Conservation (phyloP, 441 rosid species). For the Erodium moschatum region DNA sequence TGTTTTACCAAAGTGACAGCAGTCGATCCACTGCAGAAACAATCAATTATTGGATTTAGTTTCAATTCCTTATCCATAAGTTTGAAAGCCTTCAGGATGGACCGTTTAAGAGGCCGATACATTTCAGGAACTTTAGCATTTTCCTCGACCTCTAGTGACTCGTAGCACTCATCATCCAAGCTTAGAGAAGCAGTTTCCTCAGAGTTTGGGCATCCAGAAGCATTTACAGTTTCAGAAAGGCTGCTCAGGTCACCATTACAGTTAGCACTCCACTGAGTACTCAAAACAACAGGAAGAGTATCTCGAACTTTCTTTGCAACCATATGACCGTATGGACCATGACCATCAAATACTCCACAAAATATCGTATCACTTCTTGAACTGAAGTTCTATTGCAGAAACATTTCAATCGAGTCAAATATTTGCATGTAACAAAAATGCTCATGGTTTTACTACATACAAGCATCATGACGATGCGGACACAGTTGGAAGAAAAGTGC, state of each 20-base stretch:
- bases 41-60: conserved; percentile 55
- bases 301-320: conserved; percentile 63
- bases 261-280: conserved; percentile 38
- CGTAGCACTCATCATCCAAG: conserved; percentile 50
- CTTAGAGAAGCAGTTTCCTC: conserved; percentile 32
- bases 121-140: conserved; percentile 44
- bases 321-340: conserved; percentile 76
- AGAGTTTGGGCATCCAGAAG: conserved; percentile 21
- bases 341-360: conserved; percentile 73
- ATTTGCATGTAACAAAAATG: background rate
- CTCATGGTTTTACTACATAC: conserved; percentile 2
- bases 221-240: conserved; percentile 23
- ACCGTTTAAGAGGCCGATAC: conserved; percentile 42
- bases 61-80: conserved; percentile 55
- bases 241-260: conserved; percentile 25
- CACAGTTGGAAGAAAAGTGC: background rate
- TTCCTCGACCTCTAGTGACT: conserved; percentile 31
- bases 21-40: conserved; percentile 74
- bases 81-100: conserved; percentile 49
- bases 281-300: conserved; percentile 43
- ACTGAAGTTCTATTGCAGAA: conserved; percentile 42
- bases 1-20: conserved; percentile 62
- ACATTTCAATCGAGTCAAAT: conserved; percentile 24
- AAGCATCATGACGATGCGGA: background rate
- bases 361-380: conserved; percentile 45